A percentile compares a stretch with the other conserved stretches of the same genome.
Evolutionary conservation across 148 eudicot species (phyloP).

Genomic region (Cornus kousa): DNA sequence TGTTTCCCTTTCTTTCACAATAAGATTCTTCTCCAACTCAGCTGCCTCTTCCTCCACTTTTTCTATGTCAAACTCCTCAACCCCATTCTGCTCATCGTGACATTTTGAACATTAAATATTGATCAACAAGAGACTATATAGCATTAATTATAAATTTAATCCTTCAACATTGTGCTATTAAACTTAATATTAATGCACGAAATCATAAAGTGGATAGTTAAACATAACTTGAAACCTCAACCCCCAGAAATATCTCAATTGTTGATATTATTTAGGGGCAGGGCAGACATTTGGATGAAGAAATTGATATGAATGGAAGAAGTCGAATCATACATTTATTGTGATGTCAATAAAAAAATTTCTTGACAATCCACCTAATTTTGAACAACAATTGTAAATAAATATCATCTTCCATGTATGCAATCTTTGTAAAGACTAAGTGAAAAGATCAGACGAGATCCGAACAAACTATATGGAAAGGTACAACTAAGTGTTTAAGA

Average conservation of each 20-base stretch:
- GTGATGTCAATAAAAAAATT: neutral
- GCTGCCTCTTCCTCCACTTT: conserved; percentile 53
- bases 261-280: too few species aligned
- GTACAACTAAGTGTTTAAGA: too few species aligned
- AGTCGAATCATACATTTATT: neutral
- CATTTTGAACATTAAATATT: neutral
- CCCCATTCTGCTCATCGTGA: conserved; percentile 28
- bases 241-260: too few species aligned
- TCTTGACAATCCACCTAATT: neutral
- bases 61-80: conserved; percentile 29
- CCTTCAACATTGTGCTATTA: neutral
- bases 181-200: neutral
- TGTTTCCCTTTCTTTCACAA: conserved; percentile 66
- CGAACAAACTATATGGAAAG: too few species aligned
- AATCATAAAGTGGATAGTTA: neutral
- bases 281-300: too few species aligned
- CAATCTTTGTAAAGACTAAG: neutral
- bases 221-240: too few species aligned
- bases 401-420: neutral
- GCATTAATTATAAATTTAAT: neutral
- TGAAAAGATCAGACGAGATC: too few species aligned
- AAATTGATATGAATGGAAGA: neutral
- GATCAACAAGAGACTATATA: neutral
- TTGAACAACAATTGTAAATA: too few species aligned
- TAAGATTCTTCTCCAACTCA: conserved; percentile 53